Conservation (phyloP, 2,329 filamentous ascomycete species). For the Penicillium sp. region DNA sequence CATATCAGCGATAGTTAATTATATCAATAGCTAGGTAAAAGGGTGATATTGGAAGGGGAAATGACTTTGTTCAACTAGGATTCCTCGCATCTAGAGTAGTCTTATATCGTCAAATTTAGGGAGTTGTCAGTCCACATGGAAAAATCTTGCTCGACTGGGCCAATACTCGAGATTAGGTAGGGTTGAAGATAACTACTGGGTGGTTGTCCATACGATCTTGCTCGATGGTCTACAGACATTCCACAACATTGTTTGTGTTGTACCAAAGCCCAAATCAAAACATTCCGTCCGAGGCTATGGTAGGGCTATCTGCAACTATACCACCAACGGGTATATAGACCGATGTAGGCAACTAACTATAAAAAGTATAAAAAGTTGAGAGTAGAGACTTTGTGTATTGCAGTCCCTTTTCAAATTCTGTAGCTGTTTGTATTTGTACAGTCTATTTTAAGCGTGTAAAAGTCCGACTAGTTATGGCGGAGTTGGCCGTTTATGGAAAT, state of each 20-base stretch:
- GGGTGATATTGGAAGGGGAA: neutral
- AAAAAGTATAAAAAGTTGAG: neutral
- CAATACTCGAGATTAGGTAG: neutral
- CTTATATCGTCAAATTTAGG: neutral
- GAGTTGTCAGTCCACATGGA: neutral
- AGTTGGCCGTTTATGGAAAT: neutral
- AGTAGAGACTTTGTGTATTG: neutral
- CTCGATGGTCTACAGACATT: neutral
- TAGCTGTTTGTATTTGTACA: neutral
- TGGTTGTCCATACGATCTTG: neutral
- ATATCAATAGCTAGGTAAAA: neutral
- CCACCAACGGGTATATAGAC: neutral
- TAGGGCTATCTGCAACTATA: neutral
- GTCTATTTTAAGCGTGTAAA: neutral
- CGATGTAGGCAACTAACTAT: neutral
- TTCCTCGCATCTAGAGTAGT: neutral
- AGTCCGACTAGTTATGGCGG: too few species aligned
- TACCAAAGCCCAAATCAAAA: neutral
- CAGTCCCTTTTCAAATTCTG: neutral
- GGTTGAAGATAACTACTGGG: neutral
- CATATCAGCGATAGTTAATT: neutral
- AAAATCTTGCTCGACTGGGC: neutral
- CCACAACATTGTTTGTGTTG: neutral
- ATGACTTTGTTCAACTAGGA: neutral
- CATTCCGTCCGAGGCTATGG: neutral